These are phyloP conservation scores for Arachnomyces sp. DNA, from an alignment of 2,329 filamentous ascomycete genomes.

Conservation along the genomic window DNA sequence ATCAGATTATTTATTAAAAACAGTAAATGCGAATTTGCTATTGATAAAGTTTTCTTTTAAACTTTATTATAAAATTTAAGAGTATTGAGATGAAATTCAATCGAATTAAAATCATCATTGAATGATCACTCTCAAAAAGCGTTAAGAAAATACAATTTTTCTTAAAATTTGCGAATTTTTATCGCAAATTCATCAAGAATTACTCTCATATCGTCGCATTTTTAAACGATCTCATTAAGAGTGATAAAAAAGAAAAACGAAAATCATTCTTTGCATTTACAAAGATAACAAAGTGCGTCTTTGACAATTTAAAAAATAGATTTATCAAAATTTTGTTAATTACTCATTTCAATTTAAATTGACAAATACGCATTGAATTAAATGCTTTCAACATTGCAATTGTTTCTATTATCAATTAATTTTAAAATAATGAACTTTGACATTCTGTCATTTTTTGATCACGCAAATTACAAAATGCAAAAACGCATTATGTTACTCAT, in stretches of 20 bases:
- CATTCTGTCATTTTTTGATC: slow-evolving; percentile 17
- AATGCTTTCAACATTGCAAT: slow-evolving; percentile 15
- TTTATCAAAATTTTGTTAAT: slow-evolving; percentile 16
- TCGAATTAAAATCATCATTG: slow-evolving; percentile 11
- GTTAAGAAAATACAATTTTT: too few species aligned
- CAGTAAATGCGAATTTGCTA: slow-evolving; percentile 12
- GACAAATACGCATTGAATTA: slow-evolving; percentile 14
- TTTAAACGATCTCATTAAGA: slow-evolving; percentile 12
- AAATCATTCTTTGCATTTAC: slow-evolving; percentile 4
- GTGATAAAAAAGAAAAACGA: neutral
- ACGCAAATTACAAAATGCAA: too few species aligned
- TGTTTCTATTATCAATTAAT: slow-evolving; percentile 13
- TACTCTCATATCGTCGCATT: slow-evolving; percentile 15
- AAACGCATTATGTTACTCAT: slow-evolving; percentile 24
- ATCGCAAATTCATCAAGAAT: slow-evolving; percentile 21
- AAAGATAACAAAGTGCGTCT: slow-evolving; percentile 9
- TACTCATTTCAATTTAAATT: slow-evolving; percentile 12
- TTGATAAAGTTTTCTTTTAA: slow-evolving; percentile 9
- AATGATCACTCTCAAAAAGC: slow-evolving; percentile 19
- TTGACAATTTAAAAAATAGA: slow-evolving; percentile 9
- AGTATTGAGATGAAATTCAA: slow-evolving; percentile 13
- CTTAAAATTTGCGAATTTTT: slow-evolving; percentile 30
- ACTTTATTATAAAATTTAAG: slow-evolving; percentile 10
- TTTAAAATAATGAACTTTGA: slow-evolving; percentile 11
- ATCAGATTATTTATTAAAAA: slow-evolving; percentile 6